Percentiles rank a stretch among this genome's conserved stretches.
Conservation (phyloP, 176 grass and related monocot genomes). For the Eremochloa ophiuroides region DNA sequence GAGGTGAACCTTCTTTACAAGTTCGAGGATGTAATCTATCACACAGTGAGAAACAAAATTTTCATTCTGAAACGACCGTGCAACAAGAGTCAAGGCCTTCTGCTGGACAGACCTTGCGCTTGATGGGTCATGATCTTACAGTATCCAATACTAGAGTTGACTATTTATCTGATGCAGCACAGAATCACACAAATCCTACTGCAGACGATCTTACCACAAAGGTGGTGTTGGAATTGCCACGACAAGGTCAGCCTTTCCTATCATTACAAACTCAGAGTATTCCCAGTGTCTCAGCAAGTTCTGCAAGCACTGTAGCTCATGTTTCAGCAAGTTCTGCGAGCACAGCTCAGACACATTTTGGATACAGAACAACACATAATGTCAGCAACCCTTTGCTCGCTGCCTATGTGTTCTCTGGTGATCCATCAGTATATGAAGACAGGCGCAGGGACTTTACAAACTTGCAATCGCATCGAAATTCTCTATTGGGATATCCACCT, state of each 20-base stretch:
- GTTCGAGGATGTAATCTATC: conserved; percentile 26
- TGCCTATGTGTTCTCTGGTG: conserved; percentile 20
- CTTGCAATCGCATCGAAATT: neutral
- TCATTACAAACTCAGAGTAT: conserved; percentile 34
- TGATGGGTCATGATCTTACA: conserved; percentile 65
- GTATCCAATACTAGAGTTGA: conserved; percentile 27
- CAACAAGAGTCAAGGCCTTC: conserved; percentile 13
- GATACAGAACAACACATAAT: conserved; percentile 18
- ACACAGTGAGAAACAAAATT: neutral
- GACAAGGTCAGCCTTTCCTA: conserved; percentile 36
- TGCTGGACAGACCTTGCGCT: conserved; percentile 42
- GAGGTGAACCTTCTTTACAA: conserved; percentile 5
- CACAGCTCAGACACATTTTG: conserved; percentile 17
- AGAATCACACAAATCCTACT: conserved; percentile 12
- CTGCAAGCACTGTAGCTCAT: neutral
- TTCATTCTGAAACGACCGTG: conserved; percentile 28
- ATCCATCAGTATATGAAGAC: conserved; percentile 27
- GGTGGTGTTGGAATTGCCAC: conserved; percentile 34
- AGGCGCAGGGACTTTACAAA: conserved; percentile 5
- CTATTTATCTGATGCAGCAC: conserved; percentile 1
- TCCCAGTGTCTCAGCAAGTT: conserved; percentile 14
- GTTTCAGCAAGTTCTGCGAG: conserved; percentile 22
- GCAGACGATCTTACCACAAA: conserved; percentile 10
- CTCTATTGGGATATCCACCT: conserved; percentile 26
- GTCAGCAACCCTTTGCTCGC: conserved; percentile 1